A percentile compares a stretch with the other conserved stretches of the same genome.
phyloP scores from a whole-genome alignment of 441 rosid species.

The Erodium moschatum region DNA sequence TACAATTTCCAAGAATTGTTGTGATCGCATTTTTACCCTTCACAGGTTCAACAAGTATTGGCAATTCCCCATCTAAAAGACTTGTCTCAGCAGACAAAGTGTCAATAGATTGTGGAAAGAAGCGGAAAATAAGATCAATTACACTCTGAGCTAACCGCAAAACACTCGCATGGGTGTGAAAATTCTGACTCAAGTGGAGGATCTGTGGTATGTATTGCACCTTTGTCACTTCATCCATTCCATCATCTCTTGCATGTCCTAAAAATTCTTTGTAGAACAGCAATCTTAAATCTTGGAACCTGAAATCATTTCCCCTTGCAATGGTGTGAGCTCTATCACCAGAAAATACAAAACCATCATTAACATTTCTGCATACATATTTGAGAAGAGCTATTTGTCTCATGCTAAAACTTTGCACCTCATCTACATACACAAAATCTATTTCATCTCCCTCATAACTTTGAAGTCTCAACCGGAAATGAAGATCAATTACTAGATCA shows the following conservation, averaged over 20 bases:
- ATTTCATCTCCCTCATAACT: slow-evolving; percentile 25
- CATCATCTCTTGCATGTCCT: slow-evolving; percentile 18
- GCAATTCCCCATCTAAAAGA: slow-evolving; percentile 38
- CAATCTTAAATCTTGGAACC: slow-evolving; percentile 27
- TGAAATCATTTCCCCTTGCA: slow-evolving; percentile 31
- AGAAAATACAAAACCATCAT: slow-evolving; percentile 44
- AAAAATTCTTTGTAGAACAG: slow-evolving; percentile 37
- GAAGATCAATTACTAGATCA: slow-evolving; percentile 47
- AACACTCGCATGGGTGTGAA: slow-evolving; percentile 47
- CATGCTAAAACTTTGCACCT: slow-evolving; percentile 57
- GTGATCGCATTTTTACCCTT: slow-evolving; percentile 28
- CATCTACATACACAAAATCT: slow-evolving; percentile 50
- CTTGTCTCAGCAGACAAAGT: slow-evolving; percentile 34
- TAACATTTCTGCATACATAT: slow-evolving; percentile 33
- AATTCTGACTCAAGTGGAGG: slow-evolving; percentile 43
- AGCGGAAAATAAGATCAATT: slow-evolving; percentile 37
- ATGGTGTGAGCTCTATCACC: slow-evolving; percentile 48
- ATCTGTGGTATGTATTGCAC: slow-evolving; percentile 36
- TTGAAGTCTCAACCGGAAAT: slow-evolving; percentile 27
- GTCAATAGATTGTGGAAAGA: slow-evolving; percentile 34
- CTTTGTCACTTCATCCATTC: slow-evolving; percentile 16
- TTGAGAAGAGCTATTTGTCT: slow-evolving; percentile 47
- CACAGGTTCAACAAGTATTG: slow-evolving; percentile 35
- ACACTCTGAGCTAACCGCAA: slow-evolving; percentile 46
- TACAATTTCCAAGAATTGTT: slow-evolving; percentile 31